phyloP scores from a whole-genome alignment of 2,329 filamentous ascomycete species.

The Paecilomyces dactylethromorphus region DNA sequence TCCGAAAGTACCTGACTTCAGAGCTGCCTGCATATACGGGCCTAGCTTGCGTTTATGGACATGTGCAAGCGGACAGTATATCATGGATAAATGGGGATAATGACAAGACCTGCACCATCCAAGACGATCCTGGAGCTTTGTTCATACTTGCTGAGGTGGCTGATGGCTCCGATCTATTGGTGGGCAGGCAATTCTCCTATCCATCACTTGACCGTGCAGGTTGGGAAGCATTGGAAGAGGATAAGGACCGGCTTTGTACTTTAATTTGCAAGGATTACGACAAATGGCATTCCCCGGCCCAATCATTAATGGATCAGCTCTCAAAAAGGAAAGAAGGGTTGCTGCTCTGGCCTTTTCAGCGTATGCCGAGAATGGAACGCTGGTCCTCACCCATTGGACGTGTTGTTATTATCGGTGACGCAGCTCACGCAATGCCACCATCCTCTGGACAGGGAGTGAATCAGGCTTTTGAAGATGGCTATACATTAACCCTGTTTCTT shows the following conservation, averaged over 20 bases:
- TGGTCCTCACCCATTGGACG: slow-evolving; percentile 9
- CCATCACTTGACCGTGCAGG: slow-evolving; percentile 25
- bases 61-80: slow-evolving; percentile 6
- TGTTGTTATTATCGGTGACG: slow-evolving; percentile 52
- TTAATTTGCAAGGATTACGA: slow-evolving; percentile 4
- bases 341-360: slow-evolving; percentile 5
- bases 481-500: slow-evolving; percentile 38
- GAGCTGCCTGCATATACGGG: slow-evolving; percentile 45
- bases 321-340: background rate
- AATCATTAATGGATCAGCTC: background rate
- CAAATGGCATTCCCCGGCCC: background rate
- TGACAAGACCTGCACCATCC: slow-evolving; percentile 24
- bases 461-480: slow-evolving; percentile 51
- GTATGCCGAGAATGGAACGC: slow-evolving; percentile 4
- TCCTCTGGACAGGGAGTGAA: slow-evolving; percentile 55
- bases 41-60: slow-evolving; percentile 23
- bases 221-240: slow-evolving; percentile 24
- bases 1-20: slow-evolving; percentile 47
- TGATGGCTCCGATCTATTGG: slow-evolving; percentile 26
- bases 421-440: slow-evolving; percentile 57
- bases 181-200: slow-evolving; percentile 28
- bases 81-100: slow-evolving; percentile 8
- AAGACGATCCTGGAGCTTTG: slow-evolving; percentile 28
- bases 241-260: slow-evolving; percentile 17
- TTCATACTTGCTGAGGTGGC: slow-evolving; percentile 32